Percentiles rank a stretch among this genome's conserved stretches.
Evolutionary conservation across 2,329 filamentous ascomycete species (phyloP).

Genomic region (Aureobasidium sp.): DNA sequence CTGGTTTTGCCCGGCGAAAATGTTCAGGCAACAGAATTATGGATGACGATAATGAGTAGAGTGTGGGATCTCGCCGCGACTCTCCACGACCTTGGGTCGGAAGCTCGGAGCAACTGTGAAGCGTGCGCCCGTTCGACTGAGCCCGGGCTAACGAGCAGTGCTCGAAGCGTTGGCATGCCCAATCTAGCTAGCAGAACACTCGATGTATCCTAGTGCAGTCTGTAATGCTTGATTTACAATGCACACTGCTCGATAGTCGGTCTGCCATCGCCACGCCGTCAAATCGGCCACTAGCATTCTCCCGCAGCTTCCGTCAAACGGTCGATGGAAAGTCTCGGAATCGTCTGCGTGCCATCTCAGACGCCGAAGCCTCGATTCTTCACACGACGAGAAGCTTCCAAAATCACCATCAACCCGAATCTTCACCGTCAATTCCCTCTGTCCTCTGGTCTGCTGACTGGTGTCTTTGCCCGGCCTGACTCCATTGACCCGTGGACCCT

Average conservation of each 20-base stretch:
- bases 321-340: conserved; percentile 11
- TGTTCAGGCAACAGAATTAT: conserved; percentile 16
- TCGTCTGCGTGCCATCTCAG: not conserved
- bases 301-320: conserved; percentile 10
- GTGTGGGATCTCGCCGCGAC: conserved; percentile 13
- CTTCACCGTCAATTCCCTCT: conserved; percentile 10
- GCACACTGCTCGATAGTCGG: not conserved
- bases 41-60: conserved; percentile 8
- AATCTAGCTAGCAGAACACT: too few relatives aligned
- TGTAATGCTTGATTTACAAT: not conserved
- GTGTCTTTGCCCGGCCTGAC: not conserved
- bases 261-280: conserved; percentile 1
- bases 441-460: conserved; percentile 12
- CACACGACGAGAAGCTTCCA: conserved; percentile 10
- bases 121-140: not conserved
- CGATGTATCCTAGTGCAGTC: too few relatives aligned
- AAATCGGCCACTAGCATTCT: conserved; percentile 9
- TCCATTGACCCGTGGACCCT: not conserved
- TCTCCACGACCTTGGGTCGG: conserved; percentile 3
- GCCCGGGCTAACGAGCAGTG: not conserved
- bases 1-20: conserved; percentile 16
- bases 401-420: conserved; percentile 5
- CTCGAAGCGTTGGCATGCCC: not conserved
- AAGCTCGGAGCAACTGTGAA: conserved; percentile 12
- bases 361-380: not conserved